Conservation (phyloP, 179 eudicot genomes). For the Silene coronaria region DNA sequence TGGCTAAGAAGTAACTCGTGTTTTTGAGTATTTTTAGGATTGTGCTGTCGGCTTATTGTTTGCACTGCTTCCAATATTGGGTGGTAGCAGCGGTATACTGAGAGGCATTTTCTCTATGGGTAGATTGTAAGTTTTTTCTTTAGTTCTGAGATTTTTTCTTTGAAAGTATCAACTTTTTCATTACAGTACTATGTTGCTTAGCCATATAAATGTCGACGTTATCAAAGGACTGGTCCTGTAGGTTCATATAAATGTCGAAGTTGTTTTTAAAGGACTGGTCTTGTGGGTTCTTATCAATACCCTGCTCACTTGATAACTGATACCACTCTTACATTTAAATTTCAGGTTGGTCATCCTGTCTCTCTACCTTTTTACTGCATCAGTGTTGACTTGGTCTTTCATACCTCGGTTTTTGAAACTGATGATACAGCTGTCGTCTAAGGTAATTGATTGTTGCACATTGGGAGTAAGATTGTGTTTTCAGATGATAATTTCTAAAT, state of each 20-base stretch:
- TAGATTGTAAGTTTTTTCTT: constrained; percentile 59
- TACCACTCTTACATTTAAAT: constrained; percentile 10
- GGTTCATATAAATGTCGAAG: no score
- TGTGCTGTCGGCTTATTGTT: constrained; percentile 97
- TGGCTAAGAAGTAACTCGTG: constrained; percentile 4
- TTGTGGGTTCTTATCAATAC: neutral
- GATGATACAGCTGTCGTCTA: constrained; percentile 90
- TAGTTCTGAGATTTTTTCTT: neutral
- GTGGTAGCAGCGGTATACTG: constrained; percentile 83
- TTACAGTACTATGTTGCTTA: neutral
- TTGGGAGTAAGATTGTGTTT: neutral
- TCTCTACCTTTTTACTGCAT: constrained; percentile 56
- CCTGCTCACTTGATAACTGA: constrained; percentile 17
- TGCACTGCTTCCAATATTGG: constrained; percentile 95
- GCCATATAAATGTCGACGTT: no score
- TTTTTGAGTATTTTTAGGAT: constrained; percentile 53
- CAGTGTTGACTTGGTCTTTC: constrained; percentile 79
- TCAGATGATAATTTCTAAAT: neutral
- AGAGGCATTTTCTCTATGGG: constrained; percentile 89
- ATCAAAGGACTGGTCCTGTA: no score
- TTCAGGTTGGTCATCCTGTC: constrained; percentile 77
- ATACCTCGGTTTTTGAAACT: constrained; percentile 90
- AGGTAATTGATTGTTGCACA: constrained; percentile 41
- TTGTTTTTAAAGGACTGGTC: no score
- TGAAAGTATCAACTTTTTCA: neutral